Conservation (phyloP, 768 basidiomycete species). For the Rhodotorula diobovata region DNA sequence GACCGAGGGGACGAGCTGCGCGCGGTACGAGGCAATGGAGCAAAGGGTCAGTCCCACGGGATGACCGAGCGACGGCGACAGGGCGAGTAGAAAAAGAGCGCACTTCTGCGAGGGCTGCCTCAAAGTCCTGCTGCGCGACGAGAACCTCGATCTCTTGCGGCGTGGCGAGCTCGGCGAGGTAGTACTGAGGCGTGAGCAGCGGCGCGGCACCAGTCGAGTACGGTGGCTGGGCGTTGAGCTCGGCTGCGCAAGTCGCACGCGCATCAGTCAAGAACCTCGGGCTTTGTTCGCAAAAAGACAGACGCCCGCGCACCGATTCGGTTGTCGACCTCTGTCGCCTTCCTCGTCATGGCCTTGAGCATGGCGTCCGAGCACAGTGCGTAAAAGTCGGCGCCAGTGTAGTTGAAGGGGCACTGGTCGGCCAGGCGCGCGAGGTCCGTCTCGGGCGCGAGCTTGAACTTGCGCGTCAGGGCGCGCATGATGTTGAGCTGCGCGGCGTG, state of each 20-base stretch:
- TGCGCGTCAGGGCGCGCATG: constrained; percentile 81
- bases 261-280: background rate
- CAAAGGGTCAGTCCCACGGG: background rate
- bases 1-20: constrained; percentile 68
- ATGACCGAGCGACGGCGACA: background rate
- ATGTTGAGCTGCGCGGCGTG: constrained; percentile 81
- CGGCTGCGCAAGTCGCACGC: constrained; percentile 33
- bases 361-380: constrained; percentile 95
- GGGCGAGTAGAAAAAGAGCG: constrained; percentile 21
- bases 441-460: constrained; percentile 72
- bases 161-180: constrained; percentile 73
- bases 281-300: no score
- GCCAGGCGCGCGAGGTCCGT: constrained; percentile 64
- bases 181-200: constrained; percentile 79
- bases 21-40: background rate
- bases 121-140: constrained; percentile 73
- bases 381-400: constrained; percentile 97
- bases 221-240: constrained; percentile 53
- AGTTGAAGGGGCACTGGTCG: constrained; percentile 78
- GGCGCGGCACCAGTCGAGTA: constrained; percentile 53
- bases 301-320: constrained; percentile 58
- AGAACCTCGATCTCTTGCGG: constrained; percentile 66
- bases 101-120: constrained; percentile 60
- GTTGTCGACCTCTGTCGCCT: constrained; percentile 70
- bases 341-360: constrained; percentile 86